These are phyloP conservation scores for Candida maesae DNA, from an alignment of 805 yeast genomes.

Conservation along the genomic window DNA sequence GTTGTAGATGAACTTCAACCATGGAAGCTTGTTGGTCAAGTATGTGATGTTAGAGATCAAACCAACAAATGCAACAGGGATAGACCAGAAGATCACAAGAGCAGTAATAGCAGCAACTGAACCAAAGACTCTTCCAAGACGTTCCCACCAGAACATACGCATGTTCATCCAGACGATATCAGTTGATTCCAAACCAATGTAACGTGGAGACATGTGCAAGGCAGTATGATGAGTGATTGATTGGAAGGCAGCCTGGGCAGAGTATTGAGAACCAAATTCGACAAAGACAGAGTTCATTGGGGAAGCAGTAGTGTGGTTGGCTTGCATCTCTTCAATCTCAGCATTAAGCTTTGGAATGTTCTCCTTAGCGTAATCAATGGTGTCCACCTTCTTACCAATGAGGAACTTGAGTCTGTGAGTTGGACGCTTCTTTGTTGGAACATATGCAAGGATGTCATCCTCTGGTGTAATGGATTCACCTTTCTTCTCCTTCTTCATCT, in stretches of 20 bases:
- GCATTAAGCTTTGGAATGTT: conserved; percentile 52
- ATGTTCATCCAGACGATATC: conserved; percentile 69
- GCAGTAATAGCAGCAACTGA: conserved; percentile 54
- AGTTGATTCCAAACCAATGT: conserved; percentile 58
- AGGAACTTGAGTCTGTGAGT: conserved; percentile 39
- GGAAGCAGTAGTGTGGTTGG: conserved; percentile 39
- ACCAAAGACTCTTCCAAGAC: conserved; percentile 47
- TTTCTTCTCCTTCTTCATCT: conserved; percentile 65
- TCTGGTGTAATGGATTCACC: conserved; percentile 42
- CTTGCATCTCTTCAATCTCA: conserved; percentile 55
- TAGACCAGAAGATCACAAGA: conserved; percentile 62
- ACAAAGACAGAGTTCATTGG: conserved; percentile 82
- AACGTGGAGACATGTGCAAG: conserved; percentile 54
- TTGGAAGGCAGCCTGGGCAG: conserved; percentile 71
- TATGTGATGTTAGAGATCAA: conserved; percentile 62
- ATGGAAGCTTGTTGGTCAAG: conserved; percentile 52
- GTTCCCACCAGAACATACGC: conserved; percentile 80
- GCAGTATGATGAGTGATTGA: conserved; percentile 63
- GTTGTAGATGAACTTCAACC: conserved; percentile 52
- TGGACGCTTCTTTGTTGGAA: conserved; percentile 70
- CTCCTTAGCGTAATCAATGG: conserved; percentile 53
- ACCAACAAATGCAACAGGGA: conserved; percentile 80
- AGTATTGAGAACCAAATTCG: conserved; percentile 72
- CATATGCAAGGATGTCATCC: conserved; percentile 50
- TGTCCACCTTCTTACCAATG: conserved; percentile 60